Evolutionary conservation across 805 yeast species (phyloP).

Genomic region (Cyberlindnera maclurae): DNA sequence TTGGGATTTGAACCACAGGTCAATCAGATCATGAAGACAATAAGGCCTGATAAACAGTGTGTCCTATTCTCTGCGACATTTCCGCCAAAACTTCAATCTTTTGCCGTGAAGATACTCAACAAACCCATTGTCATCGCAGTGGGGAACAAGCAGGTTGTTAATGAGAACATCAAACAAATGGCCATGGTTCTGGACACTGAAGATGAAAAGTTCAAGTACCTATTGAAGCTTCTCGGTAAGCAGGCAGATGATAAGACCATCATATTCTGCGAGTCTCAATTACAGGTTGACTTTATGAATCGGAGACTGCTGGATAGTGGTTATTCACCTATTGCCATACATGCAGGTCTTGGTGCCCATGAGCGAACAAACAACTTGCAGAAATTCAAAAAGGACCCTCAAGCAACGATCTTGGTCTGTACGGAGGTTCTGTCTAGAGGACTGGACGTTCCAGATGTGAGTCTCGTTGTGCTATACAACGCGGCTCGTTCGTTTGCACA

Average conservation of each 20-base stretch:
- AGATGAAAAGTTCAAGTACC: constrained; percentile 46
- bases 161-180: constrained; percentile 68
- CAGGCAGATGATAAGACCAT: constrained; percentile 46
- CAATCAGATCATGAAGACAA: constrained; percentile 63
- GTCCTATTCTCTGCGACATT: constrained; percentile 93
- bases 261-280: constrained; percentile 84
- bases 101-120: constrained; percentile 59
- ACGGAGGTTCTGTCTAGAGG: constrained; percentile 96
- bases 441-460: constrained; percentile 80
- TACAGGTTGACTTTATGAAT: constrained; percentile 68
- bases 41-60: constrained; percentile 83
- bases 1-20: constrained; percentile 97
- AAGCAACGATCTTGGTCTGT: constrained; percentile 65
- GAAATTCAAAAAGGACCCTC: constrained; percentile 45
- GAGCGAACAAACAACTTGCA: constrained; percentile 72
- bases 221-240: constrained; percentile 50
- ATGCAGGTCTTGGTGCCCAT: constrained; percentile 86
- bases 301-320: constrained; percentile 46
- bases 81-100: constrained; percentile 67
- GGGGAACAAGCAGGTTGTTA: constrained; percentile 76
- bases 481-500: constrained; percentile 89
- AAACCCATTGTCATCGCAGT: constrained; percentile 72
- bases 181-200: constrained; percentile 53
- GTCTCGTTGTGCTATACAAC: constrained; percentile 74
- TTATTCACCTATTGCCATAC: constrained; percentile 60